Evolutionary conservation across 2,329 filamentous ascomycete genomes (phyloP), one percentile per base, ranked within the genome.

Genomic region (Pestalotiopsis fici): DNA sequence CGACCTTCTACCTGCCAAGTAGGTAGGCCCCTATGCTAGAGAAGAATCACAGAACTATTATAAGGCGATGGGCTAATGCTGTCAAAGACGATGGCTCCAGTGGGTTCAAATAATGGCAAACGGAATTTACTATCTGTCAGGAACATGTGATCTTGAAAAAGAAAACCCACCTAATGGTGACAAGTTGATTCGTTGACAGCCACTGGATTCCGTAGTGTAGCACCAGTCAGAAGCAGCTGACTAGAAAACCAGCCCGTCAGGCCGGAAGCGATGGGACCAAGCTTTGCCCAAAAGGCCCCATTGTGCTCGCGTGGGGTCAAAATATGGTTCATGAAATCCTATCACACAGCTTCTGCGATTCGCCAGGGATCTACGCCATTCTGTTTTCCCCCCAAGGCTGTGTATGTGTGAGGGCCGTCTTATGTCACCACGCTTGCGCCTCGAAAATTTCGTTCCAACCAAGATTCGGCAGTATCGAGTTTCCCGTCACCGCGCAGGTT

Each of bases 291-390:
- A 11, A 50, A 21, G 31, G 15, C 43, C 43, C 43, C 43, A 50
- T 50, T 50, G 43, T 50, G 43, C 21, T 50, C 43, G 43, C 43
- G 43, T 50, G 43, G 43, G 43, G 43, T 50, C 43, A n/a, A 50
- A n/a, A n/a, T 50, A 50, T 18, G n/a, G 43, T 50, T 50, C 43
- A 23, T 50, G 15, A 21, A 50, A 50, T 50, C 43, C 43, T 50
- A 21, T 50, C 43, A 21, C 18, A 50, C 9, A 50, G 43, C n/a
- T 50, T 50, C 11, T 50, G 43, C 43, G 18, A 18, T 79, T 81
- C 57, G 83, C 81, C 3, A 2, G 83, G 82, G 63, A 76, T 77
- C 6, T 69, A 70, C 28, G 76, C 85, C 62, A 57, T 79, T 1
- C 31, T 35, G 6, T 35, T 35, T 35, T 11, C 43, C 43, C 15